A percentile compares a stretch with the other conserved stretches of the same genome.
phyloP scores from a whole-genome alignment of 176 grass and related monocot species.

The Olyra latifolia region DNA sequence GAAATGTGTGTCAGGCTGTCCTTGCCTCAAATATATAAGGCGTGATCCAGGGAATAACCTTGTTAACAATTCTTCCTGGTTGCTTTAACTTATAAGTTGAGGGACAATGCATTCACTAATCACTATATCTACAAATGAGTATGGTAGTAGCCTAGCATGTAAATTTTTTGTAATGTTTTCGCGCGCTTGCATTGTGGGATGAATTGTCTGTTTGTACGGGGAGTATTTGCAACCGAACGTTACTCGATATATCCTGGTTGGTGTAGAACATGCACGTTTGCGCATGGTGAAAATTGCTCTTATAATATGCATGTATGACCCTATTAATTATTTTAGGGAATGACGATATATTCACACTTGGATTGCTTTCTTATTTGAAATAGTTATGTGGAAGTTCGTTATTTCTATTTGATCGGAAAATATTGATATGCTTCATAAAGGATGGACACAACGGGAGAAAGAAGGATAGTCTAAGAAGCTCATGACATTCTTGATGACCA shows the following conservation, averaged over 20 bases:
- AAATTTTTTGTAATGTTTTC: background rate
- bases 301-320: background rate
- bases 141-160: background rate
- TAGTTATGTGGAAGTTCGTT: constrained; percentile 57
- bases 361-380: constrained; percentile 9
- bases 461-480: constrained; percentile 85
- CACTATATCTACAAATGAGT: background rate
- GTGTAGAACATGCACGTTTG: background rate
- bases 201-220: background rate
- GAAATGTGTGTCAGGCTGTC: background rate
- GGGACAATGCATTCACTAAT: background rate
- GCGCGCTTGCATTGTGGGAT: background rate
- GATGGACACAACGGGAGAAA: constrained; percentile 91
- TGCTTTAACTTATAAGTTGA: background rate
- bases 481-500: too few species aligned
- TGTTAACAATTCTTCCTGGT: background rate
- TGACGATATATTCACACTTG: background rate
- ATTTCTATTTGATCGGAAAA: constrained; percentile 86
- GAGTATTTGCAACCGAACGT: too few species aligned
- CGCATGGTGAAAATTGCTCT: background rate
- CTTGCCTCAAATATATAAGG: background rate
- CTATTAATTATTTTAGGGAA: background rate
- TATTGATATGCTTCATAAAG: constrained; percentile 84
- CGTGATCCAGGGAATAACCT: constrained; percentile 10
- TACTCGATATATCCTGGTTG: background rate